phyloP scores from a whole-genome alignment of 306 rosid species.

The Prunus mume region DNA sequence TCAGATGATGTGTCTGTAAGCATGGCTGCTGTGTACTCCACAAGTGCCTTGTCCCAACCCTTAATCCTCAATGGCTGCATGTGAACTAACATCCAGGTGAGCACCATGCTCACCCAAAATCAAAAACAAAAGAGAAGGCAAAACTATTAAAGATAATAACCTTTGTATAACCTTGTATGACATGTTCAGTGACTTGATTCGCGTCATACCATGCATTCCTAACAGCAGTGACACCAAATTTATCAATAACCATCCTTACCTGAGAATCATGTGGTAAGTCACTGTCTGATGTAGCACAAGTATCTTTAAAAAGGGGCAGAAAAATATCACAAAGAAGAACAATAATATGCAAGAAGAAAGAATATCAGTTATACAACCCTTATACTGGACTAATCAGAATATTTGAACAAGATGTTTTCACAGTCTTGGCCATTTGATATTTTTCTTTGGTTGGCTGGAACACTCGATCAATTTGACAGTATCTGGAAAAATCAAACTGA shows the following conservation, averaged over 20 bases:
- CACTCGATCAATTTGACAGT: background rate
- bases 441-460: background rate
- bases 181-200: conserved; percentile 52
- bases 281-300: conserved; percentile 26
- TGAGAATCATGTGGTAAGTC: conserved; percentile 27
- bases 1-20: conserved; percentile 62
- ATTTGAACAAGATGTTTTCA: background rate
- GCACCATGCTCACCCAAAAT: conserved; percentile 20
- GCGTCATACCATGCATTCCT: conserved; percentile 84
- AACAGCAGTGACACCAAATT: conserved; percentile 67
- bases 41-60: conserved; percentile 87
- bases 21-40: conserved; percentile 80
- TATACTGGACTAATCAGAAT: background rate
- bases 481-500: conserved; percentile 12
- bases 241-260: conserved; percentile 74
- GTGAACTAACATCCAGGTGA: conserved; percentile 31
- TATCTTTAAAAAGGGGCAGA: background rate
- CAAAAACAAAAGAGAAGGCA: background rate
- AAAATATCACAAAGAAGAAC: background rate
- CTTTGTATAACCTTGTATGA: conserved; percentile 77
- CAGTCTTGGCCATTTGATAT: background rate
- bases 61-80: conserved; percentile 87
- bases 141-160: conserved; percentile 33
- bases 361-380: background rate
- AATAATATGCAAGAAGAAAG: background rate